Base-by-base conservation (phyloP, 495 filamentous ascomycete species). In the Pseudomonodictys pantanalensis region DNA sequence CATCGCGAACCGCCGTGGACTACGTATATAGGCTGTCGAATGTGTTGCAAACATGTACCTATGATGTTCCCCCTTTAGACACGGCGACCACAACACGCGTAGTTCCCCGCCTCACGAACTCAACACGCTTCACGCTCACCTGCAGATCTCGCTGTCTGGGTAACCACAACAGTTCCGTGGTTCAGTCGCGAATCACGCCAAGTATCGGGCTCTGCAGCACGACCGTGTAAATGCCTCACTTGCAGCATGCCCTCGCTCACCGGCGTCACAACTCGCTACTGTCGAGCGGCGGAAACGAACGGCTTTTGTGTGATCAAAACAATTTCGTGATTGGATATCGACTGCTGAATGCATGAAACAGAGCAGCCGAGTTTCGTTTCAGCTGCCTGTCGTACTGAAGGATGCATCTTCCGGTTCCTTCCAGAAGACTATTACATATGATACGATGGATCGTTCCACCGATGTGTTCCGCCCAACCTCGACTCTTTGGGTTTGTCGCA, bases 161-260 rank as follows among this genome's bases (percentile, higher is more conserved):
- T n/a, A n/a, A n/a, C n/a, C n/a, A n/a, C n/a, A n/a, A n/a, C n/a
- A n/a, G n/a, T n/a, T n/a, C n/a, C n/a, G n/a, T n/a, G n/a, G n/a
- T n/a, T n/a, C n/a, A n/a, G n/a, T n/a, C n/a, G n/a, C n/a, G n/a
- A n/a, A n/a, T n/a, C n/a, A n/a, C n/a, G n/a, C 42, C 7, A 7
- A 18, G n/a, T 30, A 23, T 50, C 32, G 24, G 47, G 11, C 32
- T 33, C 38, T 41, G 17, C 41, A 43, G 33, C 33, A 25, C 30
- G 30, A 52, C 33, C 33, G 33, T 26, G 52, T 44, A 44, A 55
- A 55, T 55, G 35, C 52, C 52, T 55, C 52, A 55, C 52, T 33
- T 55, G 52, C 52, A 55, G 32, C 9, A 46, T n/a, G 43, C 11
- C 6, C 43, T 29, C 5, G n/a, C 46, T 12, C 23, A 9, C 8